Evolutionary conservation across 2,329 filamentous ascomycete genomes (phyloP).

Genomic region (Penicillium sp.): DNA sequence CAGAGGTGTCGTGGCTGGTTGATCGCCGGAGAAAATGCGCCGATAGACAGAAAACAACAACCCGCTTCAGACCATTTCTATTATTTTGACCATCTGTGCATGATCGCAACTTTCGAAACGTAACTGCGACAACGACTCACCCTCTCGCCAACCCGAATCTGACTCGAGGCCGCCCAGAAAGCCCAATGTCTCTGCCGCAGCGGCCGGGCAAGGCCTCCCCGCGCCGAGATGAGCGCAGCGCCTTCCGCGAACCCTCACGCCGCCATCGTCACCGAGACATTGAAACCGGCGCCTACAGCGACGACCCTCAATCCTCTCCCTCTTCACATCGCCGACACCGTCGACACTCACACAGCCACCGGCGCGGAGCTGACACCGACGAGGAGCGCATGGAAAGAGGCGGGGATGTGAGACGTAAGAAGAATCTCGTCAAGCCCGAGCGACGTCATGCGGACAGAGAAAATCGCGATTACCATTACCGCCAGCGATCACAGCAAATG

Average conservation of each 20-base stretch:
- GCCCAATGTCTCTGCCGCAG: constrained; percentile 52
- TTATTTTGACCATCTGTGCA: background rate
- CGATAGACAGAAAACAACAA: constrained; percentile 1
- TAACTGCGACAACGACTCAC: constrained; percentile 7
- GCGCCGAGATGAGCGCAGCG: constrained; percentile 57
- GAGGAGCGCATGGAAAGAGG: constrained; percentile 54
- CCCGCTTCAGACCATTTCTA: background rate
- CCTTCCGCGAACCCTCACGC: constrained; percentile 64
- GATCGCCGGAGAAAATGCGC: constrained; percentile 2
- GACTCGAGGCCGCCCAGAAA: constrained; percentile 3
- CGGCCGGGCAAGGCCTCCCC: constrained; percentile 64
- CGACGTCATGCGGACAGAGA: constrained; percentile 78
- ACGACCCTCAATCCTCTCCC: constrained; percentile 33
- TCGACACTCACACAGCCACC: constrained; percentile 47
- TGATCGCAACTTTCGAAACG: constrained; percentile 8
- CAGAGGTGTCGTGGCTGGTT: background rate
- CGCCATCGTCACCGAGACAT: constrained; percentile 66
- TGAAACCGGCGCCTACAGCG: constrained; percentile 58
- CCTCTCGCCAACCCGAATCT: background rate
- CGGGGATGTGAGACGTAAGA: constrained; percentile 65
- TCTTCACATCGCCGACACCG: constrained; percentile 39
- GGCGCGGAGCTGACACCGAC: constrained; percentile 44
- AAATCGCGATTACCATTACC: constrained; percentile 94
- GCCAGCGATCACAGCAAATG: constrained; percentile 93
- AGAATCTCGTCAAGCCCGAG: constrained; percentile 86